Percentiles rank a stretch among this genome's conserved stretches.
Conservation (phyloP, 1,139 yeast genomes). For the Scheffersomyces cryptocercus region DNA sequence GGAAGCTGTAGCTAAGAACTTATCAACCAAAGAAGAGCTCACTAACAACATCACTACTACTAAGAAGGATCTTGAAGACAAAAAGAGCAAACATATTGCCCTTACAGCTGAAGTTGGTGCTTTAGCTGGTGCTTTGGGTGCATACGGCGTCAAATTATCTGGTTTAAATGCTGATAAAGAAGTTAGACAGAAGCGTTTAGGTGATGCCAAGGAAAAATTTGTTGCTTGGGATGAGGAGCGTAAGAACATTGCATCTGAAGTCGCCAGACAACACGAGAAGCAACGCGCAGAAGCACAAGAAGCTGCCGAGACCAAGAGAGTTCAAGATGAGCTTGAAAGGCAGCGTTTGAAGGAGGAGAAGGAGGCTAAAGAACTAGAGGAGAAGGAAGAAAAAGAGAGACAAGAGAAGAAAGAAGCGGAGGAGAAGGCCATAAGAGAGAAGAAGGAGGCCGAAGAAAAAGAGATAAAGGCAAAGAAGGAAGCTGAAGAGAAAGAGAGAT, state of each 20-base stretch:
- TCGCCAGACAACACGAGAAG: constrained; percentile 45
- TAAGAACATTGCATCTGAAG: constrained; percentile 35
- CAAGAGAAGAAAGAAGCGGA: constrained; percentile 30
- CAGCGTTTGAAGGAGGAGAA: constrained; percentile 34
- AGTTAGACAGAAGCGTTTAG: constrained; percentile 35
- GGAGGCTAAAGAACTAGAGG: constrained; percentile 32
- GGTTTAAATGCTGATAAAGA: constrained; percentile 41
- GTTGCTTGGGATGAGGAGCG: constrained; percentile 48
- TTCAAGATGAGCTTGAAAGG: constrained; percentile 50
- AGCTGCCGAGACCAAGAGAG: constrained; percentile 47
- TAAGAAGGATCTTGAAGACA: constrained; percentile 36
- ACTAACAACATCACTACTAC: constrained; percentile 36
- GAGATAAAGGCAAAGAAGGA: constrained; percentile 15
- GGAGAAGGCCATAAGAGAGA: constrained; percentile 24
- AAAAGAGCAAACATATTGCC: constrained; percentile 36
- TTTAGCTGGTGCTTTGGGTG: constrained; percentile 43
- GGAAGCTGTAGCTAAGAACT: constrained; percentile 36
- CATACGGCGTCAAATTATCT: constrained; percentile 47
- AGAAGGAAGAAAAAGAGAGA: constrained; percentile 28
- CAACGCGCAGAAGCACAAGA: constrained; percentile 49
- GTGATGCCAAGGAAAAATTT: constrained; percentile 43
- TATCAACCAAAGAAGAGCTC: constrained; percentile 42
- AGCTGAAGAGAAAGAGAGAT: constrained; percentile 16
- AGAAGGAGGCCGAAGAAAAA: constrained; percentile 19
- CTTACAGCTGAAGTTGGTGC: constrained; percentile 47